Conservation (phyloP, 2,329 filamentous ascomycete genomes). For the Calonectria honghensis region DNA sequence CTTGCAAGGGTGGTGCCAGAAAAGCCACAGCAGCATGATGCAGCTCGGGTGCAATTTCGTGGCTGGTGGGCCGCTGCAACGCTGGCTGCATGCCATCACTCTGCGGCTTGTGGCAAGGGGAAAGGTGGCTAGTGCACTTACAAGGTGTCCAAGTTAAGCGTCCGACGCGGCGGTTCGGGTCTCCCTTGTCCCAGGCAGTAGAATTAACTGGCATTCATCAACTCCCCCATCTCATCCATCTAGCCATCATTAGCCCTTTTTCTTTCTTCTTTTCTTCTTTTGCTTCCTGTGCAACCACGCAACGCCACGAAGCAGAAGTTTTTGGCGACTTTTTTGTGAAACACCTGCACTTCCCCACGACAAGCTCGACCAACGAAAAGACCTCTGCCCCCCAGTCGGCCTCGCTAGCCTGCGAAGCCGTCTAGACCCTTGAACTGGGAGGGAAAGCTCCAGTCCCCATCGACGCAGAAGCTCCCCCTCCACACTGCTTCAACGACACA, state of each 20-base stretch:
- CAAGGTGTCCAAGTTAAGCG: constrained; percentile 23
- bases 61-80: constrained; percentile 23
- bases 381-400: constrained; percentile 4
- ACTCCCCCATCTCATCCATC: constrained; percentile 34
- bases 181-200: constrained; percentile 22
- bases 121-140: constrained; percentile 32
- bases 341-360: background rate
- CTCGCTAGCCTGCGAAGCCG: background rate
- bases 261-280: background rate
- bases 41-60: background rate
- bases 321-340: background rate
- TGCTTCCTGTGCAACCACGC: background rate
- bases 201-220: constrained; percentile 11
- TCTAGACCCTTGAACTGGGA: background rate
- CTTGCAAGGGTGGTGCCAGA: background rate
- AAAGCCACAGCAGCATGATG: constrained; percentile 15
- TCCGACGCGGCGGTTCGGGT: constrained; percentile 3
- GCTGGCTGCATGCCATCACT: constrained; percentile 19
- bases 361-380: background rate
- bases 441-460: background rate
- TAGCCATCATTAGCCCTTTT: background rate
- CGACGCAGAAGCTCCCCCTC: constrained; percentile 10
- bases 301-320: background rate
- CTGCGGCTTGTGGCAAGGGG: background rate
- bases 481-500: background rate